Conservation (phyloP, 1,284 basidiomycete genomes). For the Apiotrichum gamsii region DNA sequence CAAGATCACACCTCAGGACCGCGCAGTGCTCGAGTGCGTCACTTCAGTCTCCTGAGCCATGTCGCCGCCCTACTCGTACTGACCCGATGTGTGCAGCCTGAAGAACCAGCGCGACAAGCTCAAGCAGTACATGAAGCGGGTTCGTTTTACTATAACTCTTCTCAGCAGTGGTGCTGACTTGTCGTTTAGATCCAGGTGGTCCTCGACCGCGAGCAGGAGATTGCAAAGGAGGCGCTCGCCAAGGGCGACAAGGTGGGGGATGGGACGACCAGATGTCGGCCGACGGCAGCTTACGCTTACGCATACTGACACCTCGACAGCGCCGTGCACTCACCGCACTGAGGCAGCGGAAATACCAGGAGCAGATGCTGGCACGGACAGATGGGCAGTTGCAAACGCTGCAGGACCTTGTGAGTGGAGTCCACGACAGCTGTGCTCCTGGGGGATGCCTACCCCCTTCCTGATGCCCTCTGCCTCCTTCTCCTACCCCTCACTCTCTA, state of each 20-base stretch:
- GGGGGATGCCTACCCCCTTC: neutral
- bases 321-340: constrained; percentile 73
- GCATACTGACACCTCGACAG: constrained; percentile 17
- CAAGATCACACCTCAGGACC: constrained; percentile 88
- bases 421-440: too few species aligned
- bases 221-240: constrained; percentile 75
- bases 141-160: constrained; percentile 43
- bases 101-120: constrained; percentile 95
- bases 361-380: constrained; percentile 76
- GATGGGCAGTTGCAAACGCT: constrained; percentile 83
- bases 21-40: constrained; percentile 86
- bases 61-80: neutral
- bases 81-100: too few species aligned
- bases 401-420: constrained; percentile 70
- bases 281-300: neutral
- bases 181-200: constrained; percentile 69
- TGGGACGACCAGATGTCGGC: too few species aligned
- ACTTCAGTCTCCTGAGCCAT: too few species aligned
- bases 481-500: too few species aligned
- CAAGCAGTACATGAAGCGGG: constrained; percentile 90
- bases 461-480: too few species aligned
- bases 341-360: constrained; percentile 86
- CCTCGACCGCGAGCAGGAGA: constrained; percentile 78
- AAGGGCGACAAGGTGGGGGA: constrained; percentile 77
- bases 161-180: neutral